Conservation (phyloP, 257 asterid genomes). For the Leptodermis oblonga region DNA sequence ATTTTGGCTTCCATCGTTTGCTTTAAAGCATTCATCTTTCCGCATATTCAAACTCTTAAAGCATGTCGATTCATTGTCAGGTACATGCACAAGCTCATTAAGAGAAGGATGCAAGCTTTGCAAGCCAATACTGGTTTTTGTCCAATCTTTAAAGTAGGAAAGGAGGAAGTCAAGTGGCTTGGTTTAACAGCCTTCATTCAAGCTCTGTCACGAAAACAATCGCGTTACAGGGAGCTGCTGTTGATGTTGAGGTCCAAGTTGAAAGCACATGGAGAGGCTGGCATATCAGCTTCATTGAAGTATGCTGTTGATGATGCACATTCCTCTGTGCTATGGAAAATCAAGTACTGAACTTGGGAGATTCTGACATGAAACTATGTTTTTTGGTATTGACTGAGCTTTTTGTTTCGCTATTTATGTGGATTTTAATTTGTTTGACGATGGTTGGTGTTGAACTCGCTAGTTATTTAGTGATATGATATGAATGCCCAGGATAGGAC, state of each 20-base stretch:
- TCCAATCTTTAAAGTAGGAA: constrained; percentile 52
- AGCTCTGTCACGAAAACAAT: constrained; percentile 59
- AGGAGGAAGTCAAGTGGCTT: constrained; percentile 59
- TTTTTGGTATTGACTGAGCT: not conserved
- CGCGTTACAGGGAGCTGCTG: constrained; percentile 46
- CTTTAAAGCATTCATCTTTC: not conserved
- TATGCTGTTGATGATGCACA: constrained; percentile 61
- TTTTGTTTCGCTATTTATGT: not conserved
- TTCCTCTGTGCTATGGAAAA: constrained; percentile 63
- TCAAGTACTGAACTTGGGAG: constrained; percentile 42
- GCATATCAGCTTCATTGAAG: constrained; percentile 39
- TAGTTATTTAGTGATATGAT: too few relatives aligned
- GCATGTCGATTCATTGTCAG: constrained; percentile 25
- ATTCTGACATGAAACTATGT: not conserved
- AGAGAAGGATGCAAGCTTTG: constrained; percentile 45
- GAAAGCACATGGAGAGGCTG: constrained; percentile 31
- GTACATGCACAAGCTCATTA: constrained; percentile 65
- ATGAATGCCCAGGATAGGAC: too few relatives aligned
- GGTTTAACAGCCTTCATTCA: constrained; percentile 61
- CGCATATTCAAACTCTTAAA: not conserved
- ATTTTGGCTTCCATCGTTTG: not conserved
- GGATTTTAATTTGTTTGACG: too few relatives aligned
- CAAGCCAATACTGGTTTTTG: constrained; percentile 27
- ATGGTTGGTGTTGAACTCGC: too few relatives aligned
- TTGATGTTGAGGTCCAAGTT: constrained; percentile 35